These are phyloP conservation scores for Discostella stelligeroides DNA, from an alignment of 108 stramenopile species.

Conservation along the genomic window DNA sequence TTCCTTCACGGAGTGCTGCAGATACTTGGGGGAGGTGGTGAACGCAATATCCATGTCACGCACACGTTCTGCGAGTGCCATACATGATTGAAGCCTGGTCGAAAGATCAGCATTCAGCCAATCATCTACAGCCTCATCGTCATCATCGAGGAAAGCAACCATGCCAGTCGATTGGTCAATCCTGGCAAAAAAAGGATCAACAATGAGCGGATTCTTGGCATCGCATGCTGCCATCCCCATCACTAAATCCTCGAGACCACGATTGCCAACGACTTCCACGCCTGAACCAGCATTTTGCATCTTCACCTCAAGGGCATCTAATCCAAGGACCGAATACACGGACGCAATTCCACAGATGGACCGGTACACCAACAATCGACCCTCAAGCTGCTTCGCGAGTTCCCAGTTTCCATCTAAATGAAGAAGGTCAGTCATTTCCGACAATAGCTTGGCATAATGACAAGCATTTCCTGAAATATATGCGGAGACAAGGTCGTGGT, in stretches of 20 bases:
- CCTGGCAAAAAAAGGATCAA: conserved; percentile 31
- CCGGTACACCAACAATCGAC: conserved; percentile 33
- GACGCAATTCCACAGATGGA: conserved; percentile 32
- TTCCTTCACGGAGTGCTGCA: conserved; percentile 32
- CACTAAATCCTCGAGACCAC: conserved; percentile 28
- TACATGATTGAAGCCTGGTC: conserved; percentile 42
- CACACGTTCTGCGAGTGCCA: conserved; percentile 48
- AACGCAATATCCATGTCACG: conserved; percentile 63
- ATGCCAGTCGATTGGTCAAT: conserved; percentile 45
- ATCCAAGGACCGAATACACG: conserved; percentile 34
- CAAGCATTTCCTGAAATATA: conserved; percentile 35
- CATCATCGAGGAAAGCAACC: conserved; percentile 67
- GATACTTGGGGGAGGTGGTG: conserved; percentile 54
- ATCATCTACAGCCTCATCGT: conserved; percentile 34
- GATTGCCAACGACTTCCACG: conserved; percentile 12
- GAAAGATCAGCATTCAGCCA: conserved; percentile 39
- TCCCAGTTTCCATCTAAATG: conserved; percentile 39
- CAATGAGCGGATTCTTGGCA: conserved; percentile 33
- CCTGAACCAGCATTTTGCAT: conserved; percentile 17
- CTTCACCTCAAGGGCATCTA: conserved; percentile 23
- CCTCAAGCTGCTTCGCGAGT: conserved; percentile 41
- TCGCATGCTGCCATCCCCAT: conserved; percentile 44
- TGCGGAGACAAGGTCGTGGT: conserved; percentile 45
- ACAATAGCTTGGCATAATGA: conserved; percentile 36
- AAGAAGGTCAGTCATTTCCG: conserved; percentile 35